These are phyloP conservation scores for Brassica balearica DNA, from an alignment of 441 rosid genomes.

Conservation along the genomic window DNA sequence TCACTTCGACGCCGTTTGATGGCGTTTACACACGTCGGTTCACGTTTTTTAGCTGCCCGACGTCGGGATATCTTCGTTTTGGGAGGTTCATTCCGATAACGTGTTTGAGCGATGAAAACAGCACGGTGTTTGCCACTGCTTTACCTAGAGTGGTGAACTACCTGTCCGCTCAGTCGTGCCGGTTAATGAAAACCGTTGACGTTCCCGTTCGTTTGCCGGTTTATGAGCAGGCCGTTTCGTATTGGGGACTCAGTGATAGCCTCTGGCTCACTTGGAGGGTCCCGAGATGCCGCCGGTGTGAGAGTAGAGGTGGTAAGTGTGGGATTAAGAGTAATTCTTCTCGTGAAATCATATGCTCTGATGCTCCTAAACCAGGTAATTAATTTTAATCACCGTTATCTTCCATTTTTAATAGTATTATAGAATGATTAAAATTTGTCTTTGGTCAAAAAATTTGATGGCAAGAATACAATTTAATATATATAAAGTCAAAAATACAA, in stretches of 20 bases:
- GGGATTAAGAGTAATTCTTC: slow-evolving; percentile 57
- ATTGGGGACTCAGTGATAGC: slow-evolving; percentile 56
- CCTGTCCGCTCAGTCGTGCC: slow-evolving; percentile 49
- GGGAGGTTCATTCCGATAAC: slow-evolving; percentile 53
- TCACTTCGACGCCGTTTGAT: slow-evolving; percentile 56
- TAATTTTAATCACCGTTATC: background rate
- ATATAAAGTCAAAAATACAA: background rate
- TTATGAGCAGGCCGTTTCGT: slow-evolving; percentile 51
- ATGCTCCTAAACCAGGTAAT: slow-evolving; percentile 50
- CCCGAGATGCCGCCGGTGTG: slow-evolving; percentile 66
- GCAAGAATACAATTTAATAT: background rate
- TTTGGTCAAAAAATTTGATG: background rate
- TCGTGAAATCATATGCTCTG: slow-evolving; percentile 49
- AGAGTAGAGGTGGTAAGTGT: slow-evolving; percentile 56
- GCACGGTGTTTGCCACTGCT: slow-evolving; percentile 68
- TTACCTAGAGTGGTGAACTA: slow-evolving; percentile 26
- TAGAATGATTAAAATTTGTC: background rate
- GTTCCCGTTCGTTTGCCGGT: slow-evolving; percentile 68
- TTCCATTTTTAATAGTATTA: background rate
- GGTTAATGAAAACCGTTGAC: slow-evolving; percentile 37
- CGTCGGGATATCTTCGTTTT: slow-evolving; percentile 26
- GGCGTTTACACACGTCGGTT: slow-evolving; percentile 48
- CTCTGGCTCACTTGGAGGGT: slow-evolving; percentile 66
- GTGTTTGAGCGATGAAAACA: slow-evolving; percentile 55
- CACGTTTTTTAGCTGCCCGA: slow-evolving; percentile 68